Base-by-base conservation (phyloP, 441 rosid species). In the Brassica balearica region DNA sequence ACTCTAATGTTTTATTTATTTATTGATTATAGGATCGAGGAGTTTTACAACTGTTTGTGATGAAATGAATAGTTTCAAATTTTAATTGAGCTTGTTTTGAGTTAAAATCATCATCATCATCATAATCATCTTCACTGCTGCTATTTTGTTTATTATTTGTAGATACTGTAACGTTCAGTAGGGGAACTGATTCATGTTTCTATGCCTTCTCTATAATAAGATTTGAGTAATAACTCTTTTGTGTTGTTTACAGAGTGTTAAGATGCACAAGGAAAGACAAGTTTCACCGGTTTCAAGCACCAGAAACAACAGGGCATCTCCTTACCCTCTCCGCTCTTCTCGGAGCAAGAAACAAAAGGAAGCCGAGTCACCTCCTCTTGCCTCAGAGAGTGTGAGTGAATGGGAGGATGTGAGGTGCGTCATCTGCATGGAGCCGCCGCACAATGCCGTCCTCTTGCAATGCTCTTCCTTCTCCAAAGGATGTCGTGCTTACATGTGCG, bases 301-400 rank as follows among this genome's bases (percentile, higher is more conserved):
- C 65, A 75, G 74, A 22, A 66, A 80, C 23, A 77, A 29, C 34
- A 29, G 90, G 58, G 80, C 66, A 15, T 83, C 91, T 34, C 91
- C 91, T 53, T 89, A 87, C 67, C 87, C 91, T 0, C 83, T 82
- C 25, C 81, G 82, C 51, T 79, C 86, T 48, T 76, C 61, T 6
- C 62, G 83, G 77, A 80, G 59, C 68, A 79, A 80, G 73, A 81
- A 77, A 34, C 41, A 72, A 8, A 83, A 82, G 64, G 82, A 82
- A 73, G 58, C 32, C 8, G 77, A 73, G 29, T 65, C 77, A 53
- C 76, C 64, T 6, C 41, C 41, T 10, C 51, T 67, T 6, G 82
- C 36, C 79, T 29, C 76, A 27, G 77, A 86, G 77, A 82, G 83
- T 72, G 76, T 69, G 15, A 82, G 80, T 64, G 19, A 48, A 48